Evolutionary conservation across 441 rosid genomes (phyloP).

Genomic region (Erysimum cheiri): DNA sequence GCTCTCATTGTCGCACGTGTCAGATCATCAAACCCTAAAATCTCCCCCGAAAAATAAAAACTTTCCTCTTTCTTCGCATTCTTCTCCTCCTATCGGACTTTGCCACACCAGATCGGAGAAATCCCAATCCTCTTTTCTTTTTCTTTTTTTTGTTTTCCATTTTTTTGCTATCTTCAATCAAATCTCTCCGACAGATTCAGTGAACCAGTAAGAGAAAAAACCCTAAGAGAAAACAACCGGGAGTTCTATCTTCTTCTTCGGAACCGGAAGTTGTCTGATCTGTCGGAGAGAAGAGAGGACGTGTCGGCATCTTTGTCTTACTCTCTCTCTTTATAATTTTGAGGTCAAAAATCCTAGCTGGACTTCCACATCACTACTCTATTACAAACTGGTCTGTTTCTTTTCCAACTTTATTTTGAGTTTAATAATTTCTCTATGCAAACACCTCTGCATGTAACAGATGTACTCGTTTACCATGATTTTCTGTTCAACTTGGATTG

Average conservation of each 20-base stretch:
- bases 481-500: neutral
- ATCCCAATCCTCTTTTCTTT: conserved; percentile 15
- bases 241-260: conserved; percentile 5
- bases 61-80: conserved; percentile 39
- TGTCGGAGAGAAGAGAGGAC: conserved; percentile 32
- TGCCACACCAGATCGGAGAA: conserved; percentile 48
- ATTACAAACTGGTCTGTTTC: conserved; percentile 50
- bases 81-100: conserved; percentile 45
- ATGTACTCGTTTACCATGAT: conserved; percentile 7
- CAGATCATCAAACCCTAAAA: conserved; percentile 60
- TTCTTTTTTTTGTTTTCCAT: neutral
- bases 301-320: conserved; percentile 30
- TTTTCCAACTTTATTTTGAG: neutral
- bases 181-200: conserved; percentile 27
- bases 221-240: neutral
- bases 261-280: conserved; percentile 47
- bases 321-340: conserved; percentile 9
- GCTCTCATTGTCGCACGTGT: conserved; percentile 57
- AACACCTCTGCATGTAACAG: conserved; percentile 19
- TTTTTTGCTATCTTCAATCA: conserved; percentile 4
- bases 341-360: conserved; percentile 52
- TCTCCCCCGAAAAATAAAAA: conserved; percentile 16
- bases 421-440: neutral
- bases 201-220: neutral
- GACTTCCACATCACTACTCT: conserved; percentile 63